Conservation (phyloP, 805 yeast genomes). For the Yarrowia yakushimensis region DNA sequence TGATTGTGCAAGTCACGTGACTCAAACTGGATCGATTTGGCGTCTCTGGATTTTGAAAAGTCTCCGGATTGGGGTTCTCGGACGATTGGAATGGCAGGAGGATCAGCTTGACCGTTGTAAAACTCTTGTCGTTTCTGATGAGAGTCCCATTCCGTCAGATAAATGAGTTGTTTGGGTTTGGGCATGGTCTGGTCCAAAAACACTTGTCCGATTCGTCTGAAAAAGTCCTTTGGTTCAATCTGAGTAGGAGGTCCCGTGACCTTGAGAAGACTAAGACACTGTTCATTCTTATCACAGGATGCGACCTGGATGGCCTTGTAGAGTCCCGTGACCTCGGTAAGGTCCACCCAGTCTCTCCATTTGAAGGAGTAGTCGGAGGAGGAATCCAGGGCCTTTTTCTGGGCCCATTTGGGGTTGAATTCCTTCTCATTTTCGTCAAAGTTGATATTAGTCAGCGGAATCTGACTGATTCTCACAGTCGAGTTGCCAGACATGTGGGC, state of each 20-base stretch:
- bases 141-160: not conserved
- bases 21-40: not conserved
- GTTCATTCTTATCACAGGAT: not conserved
- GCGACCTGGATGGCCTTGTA: not conserved
- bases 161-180: not conserved
- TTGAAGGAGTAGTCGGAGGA: not conserved
- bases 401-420: slow-evolving; percentile 11
- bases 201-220: not conserved
- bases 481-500: not conserved
- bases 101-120: no score
- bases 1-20: no score
- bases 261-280: not conserved
- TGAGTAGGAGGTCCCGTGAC: not conserved
- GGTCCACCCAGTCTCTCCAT: slow-evolving; percentile 24
- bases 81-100: not conserved
- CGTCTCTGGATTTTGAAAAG: not conserved
- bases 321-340: slow-evolving; percentile 1
- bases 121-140: not conserved
- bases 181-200: not conserved
- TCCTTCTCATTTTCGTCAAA: not conserved
- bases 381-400: not conserved
- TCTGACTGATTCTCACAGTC: not conserved
- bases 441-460: not conserved
- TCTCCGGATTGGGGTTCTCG: not conserved
- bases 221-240: not conserved